These are phyloP conservation scores for Alternaria infectoria DNA, from an alignment of 2,329 filamentous ascomycete genomes.

Conservation along the genomic window DNA sequence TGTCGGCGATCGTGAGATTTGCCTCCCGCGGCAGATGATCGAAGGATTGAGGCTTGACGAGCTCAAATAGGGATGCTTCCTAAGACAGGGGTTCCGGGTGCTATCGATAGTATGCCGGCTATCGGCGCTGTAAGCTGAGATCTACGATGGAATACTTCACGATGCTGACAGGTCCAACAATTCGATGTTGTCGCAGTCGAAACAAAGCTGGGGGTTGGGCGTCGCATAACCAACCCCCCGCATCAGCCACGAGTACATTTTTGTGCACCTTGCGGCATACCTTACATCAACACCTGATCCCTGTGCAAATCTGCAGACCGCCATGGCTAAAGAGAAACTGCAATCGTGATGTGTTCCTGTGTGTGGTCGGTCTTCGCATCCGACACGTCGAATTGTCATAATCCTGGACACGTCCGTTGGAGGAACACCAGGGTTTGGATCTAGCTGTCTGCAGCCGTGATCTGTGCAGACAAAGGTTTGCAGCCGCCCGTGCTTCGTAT, in stretches of 20 bases:
- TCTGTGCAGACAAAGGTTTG: neutral
- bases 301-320: neutral
- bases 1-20: constrained; percentile 3
- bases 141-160: neutral
- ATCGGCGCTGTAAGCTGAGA: neutral
- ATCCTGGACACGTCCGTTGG: neutral
- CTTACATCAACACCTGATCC: neutral
- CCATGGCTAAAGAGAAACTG: neutral
- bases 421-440: neutral
- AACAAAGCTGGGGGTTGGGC: constrained; percentile 1
- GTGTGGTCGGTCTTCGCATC: neutral
- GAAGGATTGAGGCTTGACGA: constrained; percentile 2
- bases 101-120: neutral
- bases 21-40: neutral
- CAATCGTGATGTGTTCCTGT: neutral
- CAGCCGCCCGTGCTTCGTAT: neutral
- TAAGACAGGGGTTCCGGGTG: neutral
- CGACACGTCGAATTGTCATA: neutral
- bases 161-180: neutral
- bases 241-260: neutral
- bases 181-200: constrained; percentile 5
- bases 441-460: constrained; percentile 1
- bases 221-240: neutral
- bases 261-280: neutral
- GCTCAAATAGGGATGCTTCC: constrained; percentile 1